Base-by-base conservation (phyloP, 768 basidiomycete species). In the Phaffia australis region DNA sequence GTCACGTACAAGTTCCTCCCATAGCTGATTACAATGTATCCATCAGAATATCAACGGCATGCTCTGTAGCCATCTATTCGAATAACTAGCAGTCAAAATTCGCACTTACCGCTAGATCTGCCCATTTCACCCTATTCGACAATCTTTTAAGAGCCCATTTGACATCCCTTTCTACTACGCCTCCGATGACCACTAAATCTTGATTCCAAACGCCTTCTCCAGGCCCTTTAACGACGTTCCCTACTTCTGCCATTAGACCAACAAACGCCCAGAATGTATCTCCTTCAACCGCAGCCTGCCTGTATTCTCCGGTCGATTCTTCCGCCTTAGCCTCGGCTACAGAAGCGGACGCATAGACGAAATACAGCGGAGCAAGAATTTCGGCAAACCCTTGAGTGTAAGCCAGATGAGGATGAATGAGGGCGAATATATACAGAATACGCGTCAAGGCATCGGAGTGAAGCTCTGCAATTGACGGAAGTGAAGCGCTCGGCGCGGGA, bases 241-340 rank as follows among this genome's bases (percentile, higher is more conserved):
- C 74, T 18, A 73, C 42, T 27, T 74, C 74, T 8, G 68, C 64
- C 67, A 75, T 70, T 15, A 75, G 32, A 23, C 65, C 70, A 3
- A 69, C 63, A 23, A 74, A 69, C 5, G 70, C 70, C 72, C 72
- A 72, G 52, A 72, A 75, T 19, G 72, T 68, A 49, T 73, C 72
- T n/a, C 70, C 71, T 56, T 75, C 74, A 1, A 49, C 23, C 35
- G 35, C 35, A 11, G 11, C 35, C 35, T 42, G 35, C 6, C 35
- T 11, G 4, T 4, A 5, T 42, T 42, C 35, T 18, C 50, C 60
- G 48, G 18, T 35, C 11, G 35, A 42, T 42, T 4, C 29, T 29
- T 23, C 15, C 16, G 29, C 52, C 15, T 54, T 29, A 5, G 52
- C 23, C n/a, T 54, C 35, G 11, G 35, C 35, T 11, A 42, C 11